These are phyloP conservation scores for Curvularia sp. DNA, from an alignment of 2,329 filamentous ascomycete genomes.

Conservation along the genomic window DNA sequence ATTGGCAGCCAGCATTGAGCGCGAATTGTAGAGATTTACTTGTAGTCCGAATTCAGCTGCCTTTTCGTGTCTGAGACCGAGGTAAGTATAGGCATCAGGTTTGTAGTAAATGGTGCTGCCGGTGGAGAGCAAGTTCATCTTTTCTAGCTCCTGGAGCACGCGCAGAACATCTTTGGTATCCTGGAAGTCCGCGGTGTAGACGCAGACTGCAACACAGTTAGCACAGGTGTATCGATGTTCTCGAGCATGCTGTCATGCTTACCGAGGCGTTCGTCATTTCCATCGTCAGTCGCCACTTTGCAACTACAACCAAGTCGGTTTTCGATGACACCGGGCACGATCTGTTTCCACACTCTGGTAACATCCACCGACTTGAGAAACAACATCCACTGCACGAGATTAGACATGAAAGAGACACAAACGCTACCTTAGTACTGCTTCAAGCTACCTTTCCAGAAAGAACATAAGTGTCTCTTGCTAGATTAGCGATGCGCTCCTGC, in stretches of 20 bases:
- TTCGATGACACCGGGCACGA: constrained; percentile 71
- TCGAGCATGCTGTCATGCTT: constrained; percentile 3
- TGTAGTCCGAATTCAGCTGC: constrained; percentile 49
- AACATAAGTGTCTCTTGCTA: constrained; percentile 67
- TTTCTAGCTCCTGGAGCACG: constrained; percentile 68
- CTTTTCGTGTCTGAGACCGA: constrained; percentile 53
- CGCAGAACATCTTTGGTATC: constrained; percentile 72
- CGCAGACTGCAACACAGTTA: constrained; percentile 54
- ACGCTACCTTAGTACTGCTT: neutral
- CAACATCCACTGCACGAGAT: constrained; percentile 71
- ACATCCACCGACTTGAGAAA: constrained; percentile 66
- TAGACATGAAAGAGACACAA: constrained; percentile 6
- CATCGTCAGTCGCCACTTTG: constrained; percentile 71
- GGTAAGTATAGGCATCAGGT: constrained; percentile 64
- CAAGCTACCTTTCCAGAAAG: constrained; percentile 69
- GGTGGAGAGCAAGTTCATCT: constrained; percentile 64
- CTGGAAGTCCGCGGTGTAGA: constrained; percentile 79
- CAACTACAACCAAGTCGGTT: constrained; percentile 75
- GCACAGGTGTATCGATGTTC: neutral
- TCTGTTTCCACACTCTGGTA: constrained; percentile 68
- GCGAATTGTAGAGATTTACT: constrained; percentile 55
- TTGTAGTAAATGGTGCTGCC: constrained; percentile 77
- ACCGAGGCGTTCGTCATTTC: constrained; percentile 62
- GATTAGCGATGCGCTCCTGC: constrained; percentile 63
- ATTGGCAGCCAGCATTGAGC: constrained; percentile 41